Base-by-base conservation (phyloP, 1,284 basidiomycete species). In the Trichosporon ovoides region DNA sequence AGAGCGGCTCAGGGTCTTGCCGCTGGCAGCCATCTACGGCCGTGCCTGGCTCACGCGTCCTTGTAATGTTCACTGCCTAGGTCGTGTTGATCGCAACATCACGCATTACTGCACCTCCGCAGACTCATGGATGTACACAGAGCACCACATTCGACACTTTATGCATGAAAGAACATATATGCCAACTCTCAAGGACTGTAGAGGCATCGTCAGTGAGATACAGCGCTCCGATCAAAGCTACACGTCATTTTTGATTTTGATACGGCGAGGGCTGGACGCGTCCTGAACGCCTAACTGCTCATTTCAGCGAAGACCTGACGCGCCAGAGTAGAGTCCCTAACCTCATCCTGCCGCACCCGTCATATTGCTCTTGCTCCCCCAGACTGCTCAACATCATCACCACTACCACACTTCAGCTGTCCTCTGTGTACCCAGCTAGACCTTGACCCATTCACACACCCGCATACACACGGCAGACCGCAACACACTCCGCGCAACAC, bases 241-340 rank as follows among this genome's bases (percentile, higher is more conserved):
- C 51, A 52, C 51, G 35, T 52, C 51, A 52, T 52, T 52, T 28
- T 52, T 52, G 51, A 52, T 52, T 52, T 52, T 52, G 51, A 52
- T 52, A 52, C 22, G 3, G n/a, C 34, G 16, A 13, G 16, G 43
- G 43, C 43, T 48, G 43, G 43, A 48, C 43, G 43, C 43, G 43
- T 48, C 43, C 43, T 48, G 43, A 48, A 48, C 43, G 43, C 51
- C 51, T 36, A n/a, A n/a, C n/a, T n/a, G 51, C 36, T 35, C 51
- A 36, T 52, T 37, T 28, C 34, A 24, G 50, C 14, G 34, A 35
- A 37, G 31, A 18, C 35, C 51, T 36, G 22, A 36, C 22, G 36
- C 51, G 51, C 22, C 14, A n/a, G n/a, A n/a, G n/a, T n/a, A n/a
- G n/a, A n/a, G n/a, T n/a, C n/a, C n/a, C n/a, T n/a, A n/a, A n/a